Evolutionary conservation across 768 basidiomycete genomes (phyloP), one percentile per base, ranked within the genome.

Genomic region (Boletus rubropictus): DNA sequence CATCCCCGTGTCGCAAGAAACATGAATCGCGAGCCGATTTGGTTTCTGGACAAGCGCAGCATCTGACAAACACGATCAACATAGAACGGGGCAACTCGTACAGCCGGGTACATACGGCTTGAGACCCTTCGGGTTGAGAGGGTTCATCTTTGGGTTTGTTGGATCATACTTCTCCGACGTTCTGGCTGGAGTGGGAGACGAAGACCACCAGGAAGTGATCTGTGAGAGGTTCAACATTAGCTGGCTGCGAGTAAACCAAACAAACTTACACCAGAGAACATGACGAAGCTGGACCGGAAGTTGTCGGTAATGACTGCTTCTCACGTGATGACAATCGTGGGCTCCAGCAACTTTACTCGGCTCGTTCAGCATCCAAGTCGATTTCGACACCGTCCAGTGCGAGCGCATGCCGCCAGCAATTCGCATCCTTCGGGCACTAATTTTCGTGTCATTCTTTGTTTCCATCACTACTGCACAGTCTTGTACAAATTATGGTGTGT

Each of bases 41-140:
- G 3, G 93, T 95, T 57, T 91, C 77, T 2, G 92, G 93, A 62
- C 95, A 98, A 35, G 94, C 95, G 61, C 95, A 97, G 58, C 95
- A 98, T 58, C 95, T 98, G 52, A 42, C 11, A 33, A 44, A 47
- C 9, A 22, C 8, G 4, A 17, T 62, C 24, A 55, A 15, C 21
- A 12, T 4, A 11, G 14, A 44, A 15, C 7, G 12, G 20, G 1
- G 1, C 5, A 17, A 17, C 2, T 4, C 8, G 29, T 24, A 8
- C 17, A 22, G 39, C 28, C 15, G 18, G 8, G 14, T 12, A 72
- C 90, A 49, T 64, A 96, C 95, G 95, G 88, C 65, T 98, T 99
- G 43, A 96, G 69, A n/a, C 93, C 93, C 59, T 92, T 60, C 0
- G 95, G 95, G 64, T 98, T 98, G 47, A 94, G 68, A 8, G 90